These are phyloP conservation scores for Trichoderma koningii DNA, from an alignment of 2,329 filamentous ascomycete species.

Conservation along the genomic window DNA sequence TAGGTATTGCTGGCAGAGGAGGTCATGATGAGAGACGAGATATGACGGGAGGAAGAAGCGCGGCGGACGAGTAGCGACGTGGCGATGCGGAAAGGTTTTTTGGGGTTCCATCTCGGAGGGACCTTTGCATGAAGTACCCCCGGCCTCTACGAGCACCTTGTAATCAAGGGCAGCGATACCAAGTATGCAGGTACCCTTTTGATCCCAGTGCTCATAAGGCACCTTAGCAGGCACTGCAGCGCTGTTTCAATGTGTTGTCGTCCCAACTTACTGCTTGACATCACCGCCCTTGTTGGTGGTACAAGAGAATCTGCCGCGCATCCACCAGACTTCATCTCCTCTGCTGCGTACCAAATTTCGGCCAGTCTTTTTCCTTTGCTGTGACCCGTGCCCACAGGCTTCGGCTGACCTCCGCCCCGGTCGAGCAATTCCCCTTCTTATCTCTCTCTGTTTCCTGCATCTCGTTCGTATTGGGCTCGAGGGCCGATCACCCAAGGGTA, in stretches of 20 bases:
- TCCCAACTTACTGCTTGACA: slow-evolving; percentile 1
- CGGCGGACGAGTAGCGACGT: background rate
- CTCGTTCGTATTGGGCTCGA: slow-evolving; percentile 16
- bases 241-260: background rate
- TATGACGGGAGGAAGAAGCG: too few relatives aligned
- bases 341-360: slow-evolving; percentile 7
- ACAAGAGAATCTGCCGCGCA: slow-evolving; percentile 1
- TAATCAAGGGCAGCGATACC: too few relatives aligned
- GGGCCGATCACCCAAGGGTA: slow-evolving; percentile 10
- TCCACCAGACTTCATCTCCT: slow-evolving; percentile 6
- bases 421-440: slow-evolving; percentile 10
- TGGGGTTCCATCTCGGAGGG: background rate
- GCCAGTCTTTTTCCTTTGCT: slow-evolving; percentile 9
- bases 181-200: too few relatives aligned
- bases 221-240: too few relatives aligned
- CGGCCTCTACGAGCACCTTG: too few relatives aligned
- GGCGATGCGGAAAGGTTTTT: slow-evolving; percentile 10
- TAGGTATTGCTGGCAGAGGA: background rate
- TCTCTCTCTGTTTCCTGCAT: slow-evolving; percentile 7
- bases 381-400: slow-evolving; percentile 14
- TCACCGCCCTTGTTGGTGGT: slow-evolving; percentile 11
- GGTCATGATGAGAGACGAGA: background rate
- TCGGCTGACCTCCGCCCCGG: slow-evolving; percentile 16
- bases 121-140: too few relatives aligned
- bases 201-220: too few relatives aligned